phyloP scores from a whole-genome alignment of 768 basidiomycete species.

The Boletus sp. region DNA sequence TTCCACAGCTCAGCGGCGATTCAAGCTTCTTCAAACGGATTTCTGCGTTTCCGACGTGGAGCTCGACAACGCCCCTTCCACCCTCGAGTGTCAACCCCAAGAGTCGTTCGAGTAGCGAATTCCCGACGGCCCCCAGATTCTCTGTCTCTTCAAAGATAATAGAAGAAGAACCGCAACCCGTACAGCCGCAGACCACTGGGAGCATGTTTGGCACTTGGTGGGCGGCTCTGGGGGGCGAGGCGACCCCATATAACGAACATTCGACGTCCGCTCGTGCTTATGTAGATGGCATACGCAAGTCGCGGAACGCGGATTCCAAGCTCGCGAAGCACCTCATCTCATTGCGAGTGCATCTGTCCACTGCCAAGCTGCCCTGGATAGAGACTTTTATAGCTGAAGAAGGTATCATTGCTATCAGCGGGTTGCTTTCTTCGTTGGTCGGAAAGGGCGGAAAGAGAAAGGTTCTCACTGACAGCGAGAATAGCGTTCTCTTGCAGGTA shows the following conservation, averaged over 20 bases:
- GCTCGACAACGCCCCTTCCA: slow-evolving; percentile 36
- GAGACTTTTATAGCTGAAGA: slow-evolving; percentile 64
- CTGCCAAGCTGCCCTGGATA: slow-evolving; percentile 76
- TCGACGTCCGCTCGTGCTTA: slow-evolving; percentile 58
- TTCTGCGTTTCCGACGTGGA: slow-evolving; percentile 62
- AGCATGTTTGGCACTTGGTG: slow-evolving; percentile 78
- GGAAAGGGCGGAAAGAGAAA: slow-evolving; percentile 66
- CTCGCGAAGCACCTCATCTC: slow-evolving; percentile 78
- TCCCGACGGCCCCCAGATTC: slow-evolving; percentile 25
- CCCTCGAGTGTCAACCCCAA: slow-evolving; percentile 29
- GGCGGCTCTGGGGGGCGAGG: slow-evolving; percentile 61
- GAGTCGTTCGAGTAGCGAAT: slow-evolving; percentile 40
- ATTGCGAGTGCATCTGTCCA: slow-evolving; percentile 82
- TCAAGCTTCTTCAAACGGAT: slow-evolving; percentile 64
- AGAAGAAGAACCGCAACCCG: slow-evolving; percentile 31
- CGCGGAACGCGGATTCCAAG: slow-evolving; percentile 54
- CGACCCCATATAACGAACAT: slow-evolving; percentile 35
- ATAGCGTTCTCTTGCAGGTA: slow-evolving; percentile 65
- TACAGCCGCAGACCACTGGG: slow-evolving; percentile 70
- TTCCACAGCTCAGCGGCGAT: slow-evolving; percentile 77
- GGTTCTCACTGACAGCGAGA: slow-evolving; percentile 61
- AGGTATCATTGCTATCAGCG: slow-evolving; percentile 64
- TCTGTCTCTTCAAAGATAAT: slow-evolving; percentile 30
- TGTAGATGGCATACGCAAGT: slow-evolving; percentile 56
- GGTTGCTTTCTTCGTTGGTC: slow-evolving; percentile 57